Evolutionary conservation across 495 filamentous ascomycete genomes (phyloP).

Genomic region (Neurospora sp.): DNA sequence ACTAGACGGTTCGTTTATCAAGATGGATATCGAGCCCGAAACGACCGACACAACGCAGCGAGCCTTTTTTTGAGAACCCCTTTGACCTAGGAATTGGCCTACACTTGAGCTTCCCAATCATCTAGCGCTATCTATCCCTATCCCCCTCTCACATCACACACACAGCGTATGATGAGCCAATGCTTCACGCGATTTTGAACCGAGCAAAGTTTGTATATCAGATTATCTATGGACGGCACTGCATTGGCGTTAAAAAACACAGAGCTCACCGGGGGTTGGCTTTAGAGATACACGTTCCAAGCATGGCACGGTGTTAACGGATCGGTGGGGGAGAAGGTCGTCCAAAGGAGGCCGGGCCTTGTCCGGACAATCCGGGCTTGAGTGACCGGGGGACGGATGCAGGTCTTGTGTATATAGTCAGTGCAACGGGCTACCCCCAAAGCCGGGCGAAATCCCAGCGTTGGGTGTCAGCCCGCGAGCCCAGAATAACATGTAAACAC

Average conservation of each 20-base stretch:
- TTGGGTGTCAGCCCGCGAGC: neutral
- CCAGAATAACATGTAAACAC: neutral
- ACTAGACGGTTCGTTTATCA: neutral
- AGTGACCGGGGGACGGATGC: neutral
- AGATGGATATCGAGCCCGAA: neutral
- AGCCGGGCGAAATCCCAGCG: neutral
- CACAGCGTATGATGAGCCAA: neutral
- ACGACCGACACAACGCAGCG: neutral
- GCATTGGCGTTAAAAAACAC: neutral
- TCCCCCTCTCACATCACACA: neutral
- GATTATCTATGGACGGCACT: neutral
- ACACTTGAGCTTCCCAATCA: neutral
- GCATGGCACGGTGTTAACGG: neutral
- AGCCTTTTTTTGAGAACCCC: neutral
- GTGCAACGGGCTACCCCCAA: neutral
- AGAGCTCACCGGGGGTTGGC: neutral
- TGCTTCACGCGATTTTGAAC: neutral
- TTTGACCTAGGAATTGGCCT: neutral
- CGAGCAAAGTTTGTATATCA: neutral
- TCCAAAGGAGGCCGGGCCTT: neutral
- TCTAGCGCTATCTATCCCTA: neutral
- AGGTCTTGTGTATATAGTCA: neutral
- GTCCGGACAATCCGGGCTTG: neutral
- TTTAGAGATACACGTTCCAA: neutral
- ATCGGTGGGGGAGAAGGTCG: neutral